These are phyloP conservation scores for Rauvolfia tetraphylla DNA, from an alignment of 257 asterid genomes.

Conservation along the genomic window DNA sequence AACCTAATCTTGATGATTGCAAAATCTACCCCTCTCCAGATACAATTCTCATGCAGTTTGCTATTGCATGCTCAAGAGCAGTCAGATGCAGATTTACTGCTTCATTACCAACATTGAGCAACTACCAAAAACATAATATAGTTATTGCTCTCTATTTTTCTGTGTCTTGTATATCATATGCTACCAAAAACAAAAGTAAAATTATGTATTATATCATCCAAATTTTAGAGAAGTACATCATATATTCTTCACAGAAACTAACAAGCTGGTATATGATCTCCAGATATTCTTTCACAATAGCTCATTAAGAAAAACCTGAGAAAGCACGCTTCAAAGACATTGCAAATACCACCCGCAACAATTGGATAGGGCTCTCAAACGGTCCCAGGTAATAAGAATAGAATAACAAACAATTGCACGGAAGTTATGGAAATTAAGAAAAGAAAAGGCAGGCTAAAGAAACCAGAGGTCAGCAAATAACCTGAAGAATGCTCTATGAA, in stretches of 20 bases:
- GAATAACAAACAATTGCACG: background rate
- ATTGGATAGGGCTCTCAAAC: background rate
- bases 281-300: background rate
- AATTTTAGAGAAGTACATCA: background rate
- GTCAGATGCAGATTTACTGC: background rate
- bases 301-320: background rate
- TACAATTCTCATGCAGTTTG: background rate
- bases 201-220: too few relatives aligned
- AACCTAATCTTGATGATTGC: background rate
- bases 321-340: background rate
- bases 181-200: background rate
- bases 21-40: background rate
- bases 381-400: background rate
- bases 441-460: background rate
- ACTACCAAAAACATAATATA: background rate
- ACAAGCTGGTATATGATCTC: background rate
- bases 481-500: slow-evolving; percentile 88
- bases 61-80: background rate
- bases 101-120: too few relatives aligned
- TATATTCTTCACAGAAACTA: background rate
- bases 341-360: background rate
- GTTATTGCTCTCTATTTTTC: too few relatives aligned
- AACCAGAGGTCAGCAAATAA: slow-evolving; percentile 23
- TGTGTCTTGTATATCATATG: background rate
- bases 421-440: background rate